These are phyloP conservation scores for Phytophthora sansomeana DNA, from an alignment of 352 stramenopile genomes.

Conservation along the genomic window DNA sequence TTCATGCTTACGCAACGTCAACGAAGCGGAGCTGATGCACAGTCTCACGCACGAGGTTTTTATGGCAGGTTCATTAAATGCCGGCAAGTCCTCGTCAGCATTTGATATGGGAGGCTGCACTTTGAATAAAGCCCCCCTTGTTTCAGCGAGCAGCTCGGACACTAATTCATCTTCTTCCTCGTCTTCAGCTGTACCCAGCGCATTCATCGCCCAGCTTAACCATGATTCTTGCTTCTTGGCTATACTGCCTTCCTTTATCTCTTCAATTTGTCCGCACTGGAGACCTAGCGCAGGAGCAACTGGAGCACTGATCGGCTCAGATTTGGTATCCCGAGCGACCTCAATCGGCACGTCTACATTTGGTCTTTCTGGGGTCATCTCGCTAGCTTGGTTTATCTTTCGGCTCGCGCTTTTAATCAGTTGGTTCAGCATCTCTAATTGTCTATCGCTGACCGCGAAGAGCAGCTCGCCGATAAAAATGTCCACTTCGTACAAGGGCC, in stretches of 20 bases:
- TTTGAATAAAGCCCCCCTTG: slow-evolving; percentile 53
- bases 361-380: slow-evolving; percentile 1
- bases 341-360: not conserved
- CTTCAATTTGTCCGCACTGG: not conserved
- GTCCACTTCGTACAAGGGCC: slow-evolving; percentile 71
- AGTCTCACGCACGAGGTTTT: slow-evolving; percentile 57
- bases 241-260: slow-evolving; percentile 3
- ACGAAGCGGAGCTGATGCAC: slow-evolving; percentile 60
- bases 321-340: not conserved
- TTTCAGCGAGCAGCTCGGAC: slow-evolving; percentile 74
- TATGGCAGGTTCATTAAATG: slow-evolving; percentile 25
- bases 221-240: slow-evolving; percentile 49
- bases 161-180: slow-evolving; percentile 75
- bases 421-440: slow-evolving; percentile 84
- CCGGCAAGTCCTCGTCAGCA: slow-evolving; percentile 20
- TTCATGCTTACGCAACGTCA: slow-evolving; percentile 76
- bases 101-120: slow-evolving; percentile 21
- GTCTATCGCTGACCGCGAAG: slow-evolving; percentile 85
- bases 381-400: slow-evolving; percentile 35
- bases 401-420: slow-evolving; percentile 53
- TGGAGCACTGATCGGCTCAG: not conserved
- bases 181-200: slow-evolving; percentile 53
- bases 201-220: slow-evolving; percentile 79
- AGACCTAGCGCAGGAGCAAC: not conserved
- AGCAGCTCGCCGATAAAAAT: slow-evolving; percentile 73